Evolutionary conservation across 306 rosid genomes (phyloP), one percentile per base, ranked within the genome.

Genomic region (Boehmeria nivea): DNA sequence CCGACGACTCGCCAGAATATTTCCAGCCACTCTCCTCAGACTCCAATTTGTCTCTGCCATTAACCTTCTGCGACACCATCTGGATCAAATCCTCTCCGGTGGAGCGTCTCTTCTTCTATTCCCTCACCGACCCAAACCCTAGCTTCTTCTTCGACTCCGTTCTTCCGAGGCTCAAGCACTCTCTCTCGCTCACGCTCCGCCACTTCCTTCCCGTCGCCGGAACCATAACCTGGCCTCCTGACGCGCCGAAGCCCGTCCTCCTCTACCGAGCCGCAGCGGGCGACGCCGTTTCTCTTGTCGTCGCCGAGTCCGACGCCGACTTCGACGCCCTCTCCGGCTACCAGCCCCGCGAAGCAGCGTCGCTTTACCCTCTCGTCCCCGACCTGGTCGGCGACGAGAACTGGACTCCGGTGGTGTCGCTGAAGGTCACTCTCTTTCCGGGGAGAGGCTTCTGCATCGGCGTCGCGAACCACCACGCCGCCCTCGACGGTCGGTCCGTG

Each of bases 161-260:
- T 1, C 20, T 83, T 57, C 76, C 83, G 3, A 72, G 54, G 3
- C 86, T 85, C 65, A 79, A 64, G 47, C 42, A 71, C 34, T 77
- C 84, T 3, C 94, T 82, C 66, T 74, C 87, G 15, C 78, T 63
- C 24, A 60, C 89, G 19, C 89, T 85, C 65, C 73, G 57, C 7
- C 66, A 77, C 70, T 85, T 69, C 47, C 55, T 68, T 16, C 75
- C 81, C 33, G 77, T 82, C 1, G 79, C 83, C 8, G 84, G 84
- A 0, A 74, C 54, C 1, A 53, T 83, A 6, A 14, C 57, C 11
- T 83, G 86, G 91, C 82, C 78, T 6, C 11, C 28, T 0, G 46
- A 70, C 1, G 76, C 80, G 0, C 42, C 57, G 3, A 69, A 51
- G 22, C 94, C 89, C 34, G 6, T 65, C 40, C n/a, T 85, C 6